Percentiles rank a stretch among this genome's conserved stretches.
These are phyloP conservation scores for Fusarium camptoceras DNA, from an alignment of 2,329 filamentous ascomycete genomes.

Conservation along the genomic window DNA sequence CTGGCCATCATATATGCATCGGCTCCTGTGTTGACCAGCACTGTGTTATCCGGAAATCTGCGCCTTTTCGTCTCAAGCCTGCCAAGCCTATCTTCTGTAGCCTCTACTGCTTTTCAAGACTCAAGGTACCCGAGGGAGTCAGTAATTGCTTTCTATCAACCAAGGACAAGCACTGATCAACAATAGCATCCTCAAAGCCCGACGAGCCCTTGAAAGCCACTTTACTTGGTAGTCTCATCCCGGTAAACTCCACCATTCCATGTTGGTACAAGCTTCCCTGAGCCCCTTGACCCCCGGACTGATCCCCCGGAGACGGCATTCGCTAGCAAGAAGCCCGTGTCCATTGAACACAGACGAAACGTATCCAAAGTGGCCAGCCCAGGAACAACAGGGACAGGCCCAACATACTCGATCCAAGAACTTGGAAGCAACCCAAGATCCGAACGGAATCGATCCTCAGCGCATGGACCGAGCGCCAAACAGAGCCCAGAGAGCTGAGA, in stretches of 20 bases:
- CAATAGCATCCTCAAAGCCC: slow-evolving; percentile 26
- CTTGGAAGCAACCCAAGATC: slow-evolving; percentile 35
- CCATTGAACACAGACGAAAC: slow-evolving; percentile 36
- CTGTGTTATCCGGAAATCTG: not conserved
- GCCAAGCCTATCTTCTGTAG: not conserved
- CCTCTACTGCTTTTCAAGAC: not conserved
- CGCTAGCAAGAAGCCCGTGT: slow-evolving; percentile 28
- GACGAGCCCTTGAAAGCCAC: slow-evolving; percentile 17
- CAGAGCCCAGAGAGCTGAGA: not conserved
- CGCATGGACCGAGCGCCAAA: slow-evolving; percentile 20
- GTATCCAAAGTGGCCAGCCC: slow-evolving; percentile 19
- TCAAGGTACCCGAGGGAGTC: not conserved
- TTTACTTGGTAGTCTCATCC: slow-evolving; percentile 25
- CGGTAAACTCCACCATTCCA: slow-evolving; percentile 25
- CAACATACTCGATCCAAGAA: slow-evolving; percentile 40
- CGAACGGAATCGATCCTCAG: slow-evolving; percentile 28
- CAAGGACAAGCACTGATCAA: not conserved
- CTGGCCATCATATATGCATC: slow-evolving; percentile 10
- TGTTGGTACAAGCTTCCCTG: slow-evolving; percentile 42
- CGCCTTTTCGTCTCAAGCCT: not conserved
- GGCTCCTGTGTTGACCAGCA: not conserved
- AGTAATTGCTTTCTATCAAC: not conserved
- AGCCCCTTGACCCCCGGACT: slow-evolving; percentile 43
- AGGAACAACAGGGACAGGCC: slow-evolving; percentile 32
- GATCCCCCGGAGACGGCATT: slow-evolving; percentile 27